phyloP scores from a whole-genome alignment of 305 asterid genomes.

The Fraxinus latifolia region DNA sequence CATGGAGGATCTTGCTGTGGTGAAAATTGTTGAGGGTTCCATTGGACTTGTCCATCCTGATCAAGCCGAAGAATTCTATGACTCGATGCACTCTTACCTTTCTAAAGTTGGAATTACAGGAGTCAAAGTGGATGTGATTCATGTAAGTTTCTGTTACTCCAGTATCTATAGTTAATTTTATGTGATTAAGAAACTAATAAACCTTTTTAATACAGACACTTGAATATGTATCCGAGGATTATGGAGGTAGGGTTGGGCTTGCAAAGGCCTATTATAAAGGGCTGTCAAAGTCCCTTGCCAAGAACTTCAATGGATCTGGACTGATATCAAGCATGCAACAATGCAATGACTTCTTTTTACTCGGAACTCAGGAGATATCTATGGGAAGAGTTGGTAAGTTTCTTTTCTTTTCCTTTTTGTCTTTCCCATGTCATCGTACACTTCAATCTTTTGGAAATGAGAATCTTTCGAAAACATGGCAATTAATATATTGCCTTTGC shows the following conservation, averaged over 20 bases:
- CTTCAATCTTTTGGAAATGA: background rate
- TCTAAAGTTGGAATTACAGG: constrained; percentile 66
- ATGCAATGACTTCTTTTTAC: constrained; percentile 69
- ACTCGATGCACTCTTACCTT: constrained; percentile 69
- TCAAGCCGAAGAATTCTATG: constrained; percentile 58
- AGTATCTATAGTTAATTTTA: background rate
- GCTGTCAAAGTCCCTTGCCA: constrained; percentile 54
- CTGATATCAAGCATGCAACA: constrained; percentile 73
- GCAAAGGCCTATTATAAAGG: constrained; percentile 75
- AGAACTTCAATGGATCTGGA: constrained; percentile 72
- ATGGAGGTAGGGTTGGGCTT: constrained; percentile 77
- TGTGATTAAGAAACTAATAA: background rate
- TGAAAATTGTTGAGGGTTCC: constrained; percentile 66
- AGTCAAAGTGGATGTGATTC: constrained; percentile 75
- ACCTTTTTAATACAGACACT: constrained; percentile 34
- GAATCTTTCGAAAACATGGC: background rate
- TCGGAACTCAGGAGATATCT: constrained; percentile 76
- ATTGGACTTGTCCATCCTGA: constrained; percentile 73
- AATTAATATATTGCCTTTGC: background rate
- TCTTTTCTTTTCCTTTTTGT: background rate
- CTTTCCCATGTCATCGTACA: background rate
- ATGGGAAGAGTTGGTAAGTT: constrained; percentile 82
- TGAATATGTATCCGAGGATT: constrained; percentile 60
- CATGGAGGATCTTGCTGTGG: constrained; percentile 76
- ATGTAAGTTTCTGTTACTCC: constrained; percentile 36